phyloP scores from a whole-genome alignment of 768 basidiomycete species.

The Saitozyma podzolica region DNA sequence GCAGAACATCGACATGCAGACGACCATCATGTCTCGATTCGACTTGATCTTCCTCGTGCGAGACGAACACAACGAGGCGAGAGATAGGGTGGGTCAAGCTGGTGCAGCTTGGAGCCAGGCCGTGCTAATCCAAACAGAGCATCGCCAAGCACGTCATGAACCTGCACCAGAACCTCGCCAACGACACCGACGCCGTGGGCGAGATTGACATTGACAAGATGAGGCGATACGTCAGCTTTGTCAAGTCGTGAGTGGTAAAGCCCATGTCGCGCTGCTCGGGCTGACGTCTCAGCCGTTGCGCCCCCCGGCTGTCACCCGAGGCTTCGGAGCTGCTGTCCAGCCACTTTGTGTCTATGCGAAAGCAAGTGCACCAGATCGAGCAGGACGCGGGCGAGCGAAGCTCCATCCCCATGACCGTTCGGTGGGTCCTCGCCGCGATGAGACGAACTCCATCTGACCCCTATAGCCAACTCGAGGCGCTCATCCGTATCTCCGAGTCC shows the following conservation, averaged over 20 bases:
- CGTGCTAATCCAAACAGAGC: slow-evolving; percentile 59
- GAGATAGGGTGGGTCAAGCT: slow-evolving; percentile 70
- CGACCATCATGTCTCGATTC: slow-evolving; percentile 95
- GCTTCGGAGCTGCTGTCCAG: slow-evolving; percentile 95
- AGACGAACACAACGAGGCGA: slow-evolving; percentile 92
- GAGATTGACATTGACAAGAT: slow-evolving; percentile 97
- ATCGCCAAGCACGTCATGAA: slow-evolving; percentile 98
- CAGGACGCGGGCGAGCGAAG: slow-evolving; percentile 95
- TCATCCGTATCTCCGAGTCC: slow-evolving; percentile 97
- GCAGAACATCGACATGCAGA: slow-evolving; percentile 57
- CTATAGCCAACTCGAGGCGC: slow-evolving; percentile 88
- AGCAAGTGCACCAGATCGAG: slow-evolving; percentile 93
- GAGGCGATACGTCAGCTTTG: slow-evolving; percentile 95
- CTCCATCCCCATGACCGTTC: slow-evolving; percentile 96
- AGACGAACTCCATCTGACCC: neutral
- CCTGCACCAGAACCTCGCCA: slow-evolving; percentile 93
- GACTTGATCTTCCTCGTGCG: slow-evolving; percentile 99
- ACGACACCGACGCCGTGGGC: slow-evolving; percentile 71
- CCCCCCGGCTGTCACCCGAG: slow-evolving; percentile 86
- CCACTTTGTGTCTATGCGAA: slow-evolving; percentile 88
- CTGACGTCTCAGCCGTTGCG: slow-evolving; percentile 74
- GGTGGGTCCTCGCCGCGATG: slow-evolving; percentile 59
- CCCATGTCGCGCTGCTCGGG: neutral
- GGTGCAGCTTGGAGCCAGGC: neutral
- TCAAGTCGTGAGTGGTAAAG: slow-evolving; percentile 70